Evolutionary conservation across 192 early-diverging fungal genomes (phyloP).

Genomic region (Spizellomyces punctatus): DNA sequence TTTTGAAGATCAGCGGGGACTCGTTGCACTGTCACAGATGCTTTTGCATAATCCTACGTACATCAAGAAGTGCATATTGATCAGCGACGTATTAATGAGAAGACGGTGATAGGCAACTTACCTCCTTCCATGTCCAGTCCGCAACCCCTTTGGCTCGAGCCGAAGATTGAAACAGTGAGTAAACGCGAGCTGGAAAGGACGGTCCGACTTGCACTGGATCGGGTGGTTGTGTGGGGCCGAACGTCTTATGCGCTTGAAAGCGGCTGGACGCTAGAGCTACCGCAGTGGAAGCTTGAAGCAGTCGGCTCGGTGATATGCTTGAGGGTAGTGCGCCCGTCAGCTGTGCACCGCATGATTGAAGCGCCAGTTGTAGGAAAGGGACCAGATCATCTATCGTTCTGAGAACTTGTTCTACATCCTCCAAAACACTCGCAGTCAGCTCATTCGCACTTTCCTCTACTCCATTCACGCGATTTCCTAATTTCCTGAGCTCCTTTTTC

Average conservation of each 20-base stretch:
- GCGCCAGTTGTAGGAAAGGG: conserved; percentile 55
- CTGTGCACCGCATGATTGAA: conserved; percentile 53
- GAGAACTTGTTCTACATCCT: conserved; percentile 36
- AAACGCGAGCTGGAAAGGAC: conserved; percentile 55
- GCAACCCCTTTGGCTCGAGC: conserved; percentile 56
- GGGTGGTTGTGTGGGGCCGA: conserved; percentile 24
- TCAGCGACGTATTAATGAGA: no score
- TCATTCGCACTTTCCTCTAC: neutral
- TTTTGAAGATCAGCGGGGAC: conserved; percentile 29
- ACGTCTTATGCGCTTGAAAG: conserved; percentile 22
- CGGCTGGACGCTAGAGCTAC: conserved; percentile 26
- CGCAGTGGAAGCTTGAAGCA: conserved; percentile 60
- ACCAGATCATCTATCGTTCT: conserved; percentile 52
- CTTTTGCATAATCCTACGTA: conserved; percentile 57
- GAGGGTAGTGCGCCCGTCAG: conserved; percentile 46
- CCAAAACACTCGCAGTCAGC: conserved; percentile 28
- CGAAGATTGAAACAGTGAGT: conserved; percentile 70
- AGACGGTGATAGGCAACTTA: neutral
- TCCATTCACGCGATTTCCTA: conserved; percentile 5
- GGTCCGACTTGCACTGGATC: conserved; percentile 22
- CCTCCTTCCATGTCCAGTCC: conserved; percentile 81
- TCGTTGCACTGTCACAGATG: conserved; percentile 10
- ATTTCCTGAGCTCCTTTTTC: neutral
- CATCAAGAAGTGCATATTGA: no score
- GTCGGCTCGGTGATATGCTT: conserved; percentile 54